These are phyloP conservation scores for Hypoxylon sp. DNA, from an alignment of 2,329 filamentous ascomycete genomes.

Conservation along the genomic window DNA sequence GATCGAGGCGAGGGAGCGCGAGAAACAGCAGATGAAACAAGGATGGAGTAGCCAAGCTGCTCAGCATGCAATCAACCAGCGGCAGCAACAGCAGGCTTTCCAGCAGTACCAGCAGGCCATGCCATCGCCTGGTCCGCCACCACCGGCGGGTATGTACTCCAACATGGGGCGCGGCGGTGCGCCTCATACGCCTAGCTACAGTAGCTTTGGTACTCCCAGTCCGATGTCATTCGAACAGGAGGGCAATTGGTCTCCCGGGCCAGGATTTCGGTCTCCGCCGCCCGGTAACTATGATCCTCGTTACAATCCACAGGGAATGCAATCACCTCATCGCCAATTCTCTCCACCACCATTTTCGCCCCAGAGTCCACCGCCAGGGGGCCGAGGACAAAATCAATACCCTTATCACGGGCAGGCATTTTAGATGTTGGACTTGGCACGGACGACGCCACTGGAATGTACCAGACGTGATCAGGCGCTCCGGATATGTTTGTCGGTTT, in stretches of 20 bases:
- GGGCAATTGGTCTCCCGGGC: slow-evolving; percentile 52
- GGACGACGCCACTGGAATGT: not conserved
- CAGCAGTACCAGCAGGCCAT: slow-evolving; percentile 53
- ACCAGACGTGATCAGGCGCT: not conserved
- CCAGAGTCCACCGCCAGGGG: slow-evolving; percentile 45
- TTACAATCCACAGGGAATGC: slow-evolving; percentile 46
- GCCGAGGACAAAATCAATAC: slow-evolving; percentile 36
- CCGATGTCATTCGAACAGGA: slow-evolving; percentile 53
- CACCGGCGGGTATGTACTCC: slow-evolving; percentile 53
- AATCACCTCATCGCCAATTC: slow-evolving; percentile 43
- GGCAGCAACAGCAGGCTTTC: slow-evolving; percentile 67
- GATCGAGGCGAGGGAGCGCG: slow-evolving; percentile 83
- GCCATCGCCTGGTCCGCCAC: slow-evolving; percentile 46
- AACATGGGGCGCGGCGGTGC: slow-evolving; percentile 47
- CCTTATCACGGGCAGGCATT: slow-evolving; percentile 52
- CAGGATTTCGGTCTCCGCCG: slow-evolving; percentile 48
- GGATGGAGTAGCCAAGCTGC: slow-evolving; percentile 78
- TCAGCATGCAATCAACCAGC: slow-evolving; percentile 78
- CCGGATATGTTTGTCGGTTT: slow-evolving; percentile 8
- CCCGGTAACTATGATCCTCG: slow-evolving; percentile 49
- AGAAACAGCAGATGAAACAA: slow-evolving; percentile 78
- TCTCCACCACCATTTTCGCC: slow-evolving; percentile 38
- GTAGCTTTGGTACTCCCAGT: slow-evolving; percentile 46
- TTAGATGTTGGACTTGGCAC: slow-evolving; percentile 32
- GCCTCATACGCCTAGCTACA: slow-evolving; percentile 47